These are phyloP conservation scores for Orbilia quercus DNA, from an alignment of 2,329 filamentous ascomycete genomes.

Conservation along the genomic window DNA sequence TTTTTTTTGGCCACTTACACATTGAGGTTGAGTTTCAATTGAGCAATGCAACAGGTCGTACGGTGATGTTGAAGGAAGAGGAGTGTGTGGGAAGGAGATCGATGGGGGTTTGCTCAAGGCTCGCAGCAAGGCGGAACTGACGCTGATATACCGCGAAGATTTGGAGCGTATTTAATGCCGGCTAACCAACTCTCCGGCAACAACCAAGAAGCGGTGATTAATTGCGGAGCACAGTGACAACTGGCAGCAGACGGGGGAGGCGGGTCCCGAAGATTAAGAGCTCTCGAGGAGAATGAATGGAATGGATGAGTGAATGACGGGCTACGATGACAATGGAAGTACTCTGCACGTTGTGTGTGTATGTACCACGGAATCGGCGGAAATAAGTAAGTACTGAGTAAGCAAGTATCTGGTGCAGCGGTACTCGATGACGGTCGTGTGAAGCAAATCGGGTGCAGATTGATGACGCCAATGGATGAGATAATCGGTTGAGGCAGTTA, in stretches of 20 bases:
- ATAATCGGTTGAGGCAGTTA: slow-evolving; percentile 9
- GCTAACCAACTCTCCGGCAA: slow-evolving; percentile 32
- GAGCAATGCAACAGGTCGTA: slow-evolving; percentile 36
- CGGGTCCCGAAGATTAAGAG: slow-evolving; percentile 3
- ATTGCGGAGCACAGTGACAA: slow-evolving; percentile 22
- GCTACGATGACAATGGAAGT: background rate
- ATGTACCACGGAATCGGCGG: slow-evolving; percentile 1
- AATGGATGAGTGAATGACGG: background rate
- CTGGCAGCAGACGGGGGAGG: slow-evolving; percentile 20
- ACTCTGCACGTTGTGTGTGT: no score
- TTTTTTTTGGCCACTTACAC: no score
- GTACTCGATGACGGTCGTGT: slow-evolving; percentile 1
- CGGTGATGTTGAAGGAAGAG: slow-evolving; percentile 13
- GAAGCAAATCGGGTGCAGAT: background rate
- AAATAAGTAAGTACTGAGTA: no score
- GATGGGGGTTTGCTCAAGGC: slow-evolving; percentile 52
- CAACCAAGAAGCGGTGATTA: slow-evolving; percentile 15
- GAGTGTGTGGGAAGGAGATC: slow-evolving; percentile 13
- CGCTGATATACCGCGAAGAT: slow-evolving; percentile 30
- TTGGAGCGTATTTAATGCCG: slow-evolving; percentile 31
- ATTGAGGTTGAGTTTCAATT: slow-evolving; percentile 43
- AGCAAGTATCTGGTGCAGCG: background rate
- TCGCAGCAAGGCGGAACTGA: slow-evolving; percentile 52
- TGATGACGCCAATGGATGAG: slow-evolving; percentile 16
- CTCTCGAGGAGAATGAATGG: slow-evolving; percentile 1